Base-by-base conservation (phyloP, 345 rosid genomes). In the Turritis glabra region DNA sequence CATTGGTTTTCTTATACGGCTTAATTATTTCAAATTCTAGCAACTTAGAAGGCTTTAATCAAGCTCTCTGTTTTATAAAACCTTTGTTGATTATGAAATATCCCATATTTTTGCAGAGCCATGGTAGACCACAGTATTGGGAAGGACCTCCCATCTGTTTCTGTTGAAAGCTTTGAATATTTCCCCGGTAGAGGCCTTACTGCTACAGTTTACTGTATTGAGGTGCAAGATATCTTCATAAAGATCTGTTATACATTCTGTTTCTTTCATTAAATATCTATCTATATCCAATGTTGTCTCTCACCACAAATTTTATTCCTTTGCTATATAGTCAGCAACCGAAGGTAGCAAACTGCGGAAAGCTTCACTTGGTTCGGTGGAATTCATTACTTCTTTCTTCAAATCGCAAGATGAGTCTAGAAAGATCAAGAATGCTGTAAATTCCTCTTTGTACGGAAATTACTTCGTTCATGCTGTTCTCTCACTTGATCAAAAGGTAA, bases 281-380 rank as follows among this genome's bases (percentile, higher is more conserved):
- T n/a, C 7, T 47, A 18, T 8, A 35, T 23, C 29, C 40, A 54
- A 26, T 29, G 6, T 32, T 32, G n/a, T 19, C 21, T 27, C 64
- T 64, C 11, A 53, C 74, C 68, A 73, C 71, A 53, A 27, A 15
- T 29, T 69, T 8, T 54, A 8, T 38, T 67, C 23, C 56, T 66
- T 73, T 78, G 48, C 53, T 80, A 59, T 80, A 59, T 81, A 93
- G 97, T 77, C 90, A 71, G 88, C 80, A 84, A 73, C 71, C 63
- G 79, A 77, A 83, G 81, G 37, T 27, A 64, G 60, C 56, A 88
- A 80, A 79, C 46, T 63, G 64, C 73, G 84, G 79, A 89, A 84
- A 80, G 97, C 96, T 17, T 88, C 93, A 44, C 96, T 93, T 75
- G 97, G 98, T 64, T 93, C 97, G 4, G 80, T 93, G n/a, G 98